Base-by-base conservation (phyloP, 2,329 filamentous ascomycete genomes). In the Alternaria rosae region DNA sequence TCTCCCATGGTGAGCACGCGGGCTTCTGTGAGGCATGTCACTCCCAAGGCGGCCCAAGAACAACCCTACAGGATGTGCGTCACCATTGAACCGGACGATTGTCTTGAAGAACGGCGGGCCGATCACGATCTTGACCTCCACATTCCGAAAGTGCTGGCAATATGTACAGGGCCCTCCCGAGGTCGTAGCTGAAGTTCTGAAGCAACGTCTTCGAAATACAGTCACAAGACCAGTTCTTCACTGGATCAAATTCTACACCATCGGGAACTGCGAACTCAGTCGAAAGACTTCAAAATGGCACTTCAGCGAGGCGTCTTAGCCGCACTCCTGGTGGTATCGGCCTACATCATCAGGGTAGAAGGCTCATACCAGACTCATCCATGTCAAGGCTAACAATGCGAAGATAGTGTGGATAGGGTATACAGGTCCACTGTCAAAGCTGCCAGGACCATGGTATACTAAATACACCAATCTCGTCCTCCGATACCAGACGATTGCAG, bases 401-500 rank as follows among this genome's bases (percentile, higher is more conserved):
- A 20, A 56, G 53, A 8, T 54, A 1, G 25, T 62, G 17, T 62
- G 56, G 62, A 54, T 11, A 17, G 55, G 45, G 3, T 53, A 47
- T 4, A 52, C 26, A 30, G 66, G 63, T 3, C 47, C 64, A 15
- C 20, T 66, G 3, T 57, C 66, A 8, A 65, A 65, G 25, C 28
- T 77, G 7, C 75, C 75, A n/a, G 75, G 76, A 4, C 71, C 76
- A 28, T 74, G 72, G 70, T 68, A 74, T 45, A 69, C 72, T 0
- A 66, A 61, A 30, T 76, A 75, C 47, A 77, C 73, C 6, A 70
- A 74, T 45, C 56, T 76, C 11, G 66, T 70, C 21, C 69, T 82
- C 11, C 80, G 80, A 38, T 66, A 73, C 12, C 73, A 78, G n/a
- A 73, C 76, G 17, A 55, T 81, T 6, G 65, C 66, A 6, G 79